Conservation (phyloP, 2,329 filamentous ascomycete genomes). For the Dactylellina haptotyla region DNA sequence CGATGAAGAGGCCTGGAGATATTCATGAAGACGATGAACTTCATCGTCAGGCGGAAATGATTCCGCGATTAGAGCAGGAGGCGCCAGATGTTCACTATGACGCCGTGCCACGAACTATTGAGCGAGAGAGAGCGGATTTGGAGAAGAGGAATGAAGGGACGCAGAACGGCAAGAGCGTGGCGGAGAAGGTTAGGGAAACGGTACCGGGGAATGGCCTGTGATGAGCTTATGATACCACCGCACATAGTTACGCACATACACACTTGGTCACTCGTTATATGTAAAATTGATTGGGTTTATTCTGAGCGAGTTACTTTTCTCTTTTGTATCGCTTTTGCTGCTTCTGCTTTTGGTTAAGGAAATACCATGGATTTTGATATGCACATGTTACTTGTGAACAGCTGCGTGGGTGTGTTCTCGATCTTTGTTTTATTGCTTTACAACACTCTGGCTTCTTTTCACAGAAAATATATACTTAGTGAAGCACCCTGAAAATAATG, state of each 20-base stretch:
- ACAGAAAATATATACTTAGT: too few relatives aligned
- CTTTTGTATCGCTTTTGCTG: neutral
- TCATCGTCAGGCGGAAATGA: conserved; percentile 40
- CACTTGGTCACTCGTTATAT: neutral
- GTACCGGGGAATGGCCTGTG: conserved; percentile 41
- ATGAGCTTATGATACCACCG: too few relatives aligned
- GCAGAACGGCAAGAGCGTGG: conserved; percentile 25
- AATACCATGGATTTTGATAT: conserved; percentile 10
- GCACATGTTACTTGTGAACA: too few relatives aligned
- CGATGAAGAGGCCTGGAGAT: neutral
- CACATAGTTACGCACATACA: too few relatives aligned
- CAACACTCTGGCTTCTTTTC: too few relatives aligned
- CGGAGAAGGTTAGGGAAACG: conserved; percentile 39
- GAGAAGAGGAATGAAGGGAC: neutral
- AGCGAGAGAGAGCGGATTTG: conserved; percentile 12
- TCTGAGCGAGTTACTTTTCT: conserved; percentile 22
- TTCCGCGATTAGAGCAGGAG: conserved; percentile 33
- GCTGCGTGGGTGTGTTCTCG: too few relatives aligned
- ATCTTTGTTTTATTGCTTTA: too few relatives aligned
- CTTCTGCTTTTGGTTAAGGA: neutral
- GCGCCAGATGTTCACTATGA: conserved; percentile 9
- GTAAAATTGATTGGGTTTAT: neutral
- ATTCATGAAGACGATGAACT: conserved; percentile 46
- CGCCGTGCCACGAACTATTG: conserved; percentile 38
- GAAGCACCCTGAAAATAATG: too few relatives aligned